Base-by-base conservation (phyloP, 2,329 filamentous ascomycete species). In the Phialophora tarda region DNA sequence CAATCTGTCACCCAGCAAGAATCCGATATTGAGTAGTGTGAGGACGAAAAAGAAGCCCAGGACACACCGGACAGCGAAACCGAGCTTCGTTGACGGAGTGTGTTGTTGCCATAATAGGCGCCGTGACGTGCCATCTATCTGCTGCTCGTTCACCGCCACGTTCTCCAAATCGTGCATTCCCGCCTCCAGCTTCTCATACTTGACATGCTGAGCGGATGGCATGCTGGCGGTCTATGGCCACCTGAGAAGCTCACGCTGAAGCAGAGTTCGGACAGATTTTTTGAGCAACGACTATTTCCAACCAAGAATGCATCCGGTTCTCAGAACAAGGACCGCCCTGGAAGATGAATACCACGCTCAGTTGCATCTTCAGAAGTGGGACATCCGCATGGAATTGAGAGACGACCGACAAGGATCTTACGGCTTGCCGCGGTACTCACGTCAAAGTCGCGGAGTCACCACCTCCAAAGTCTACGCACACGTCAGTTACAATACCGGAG, bases 1-100 rank as follows among this genome's bases (percentile, higher is more conserved):
- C 24, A 56, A 30, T 56, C 53, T 56, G 28, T 56, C 53, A 7
- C 53, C 53, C 28, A 56, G 30, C 53, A 56, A 30, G 14, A 56
- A 56, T 32, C 53, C 53, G 30, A 56, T 56, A 32, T 56, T 56
- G 53, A 56, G 53, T 32, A 56, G 30, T n/a, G 24, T 56, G 12
- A 56, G 28, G 14, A 56, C 53, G 10, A 56, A 32, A 21, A 56
- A 3, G 53, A 56, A 56, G 14, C 53, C 53, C 53, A 56, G 26
- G 14, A 56, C 53, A 32, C 28, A n/a, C 8, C 53, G 53, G n/a
- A 56, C 21, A 17, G 53, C 53, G 30, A 56, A 30, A 30, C 30
- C 53, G 53, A 56, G 30, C 6, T 17, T 28, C n/a, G 12, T 30
- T 21, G 23, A 56, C 11, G 53, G 32, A 21, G 12, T 34, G 11